These are phyloP conservation scores for Baeospora myosura DNA, from an alignment of 1,284 basidiomycete genomes.

Conservation along the genomic window DNA sequence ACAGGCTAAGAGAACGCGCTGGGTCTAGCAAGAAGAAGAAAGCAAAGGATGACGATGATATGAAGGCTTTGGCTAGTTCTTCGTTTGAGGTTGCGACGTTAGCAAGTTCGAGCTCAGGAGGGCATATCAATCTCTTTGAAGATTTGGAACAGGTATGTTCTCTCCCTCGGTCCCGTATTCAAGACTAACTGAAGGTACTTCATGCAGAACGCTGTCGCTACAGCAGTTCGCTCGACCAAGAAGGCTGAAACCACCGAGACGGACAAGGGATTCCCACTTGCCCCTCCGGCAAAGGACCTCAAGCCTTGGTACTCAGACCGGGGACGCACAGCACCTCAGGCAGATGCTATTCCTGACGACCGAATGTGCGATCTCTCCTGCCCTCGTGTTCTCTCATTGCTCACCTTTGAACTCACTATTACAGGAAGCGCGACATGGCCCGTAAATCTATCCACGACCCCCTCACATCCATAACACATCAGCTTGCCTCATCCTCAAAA, in stretches of 20 bases:
- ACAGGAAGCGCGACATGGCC: constrained; percentile 53
- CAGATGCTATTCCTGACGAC: constrained; percentile 25
- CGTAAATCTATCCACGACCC: constrained; percentile 64
- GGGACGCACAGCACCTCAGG: constrained; percentile 15
- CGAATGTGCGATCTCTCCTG: constrained; percentile 20
- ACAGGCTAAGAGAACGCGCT: constrained; percentile 54
- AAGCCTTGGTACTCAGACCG: constrained; percentile 67
- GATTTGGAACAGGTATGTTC: constrained; percentile 56
- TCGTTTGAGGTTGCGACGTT: not conserved
- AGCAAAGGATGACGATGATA: constrained; percentile 31
- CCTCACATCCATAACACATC: constrained; percentile 63
- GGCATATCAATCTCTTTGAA: constrained; percentile 76
- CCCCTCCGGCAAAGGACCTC: constrained; percentile 65
- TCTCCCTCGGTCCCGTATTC: constrained; percentile 1
- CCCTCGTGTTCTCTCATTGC: constrained; percentile 7
- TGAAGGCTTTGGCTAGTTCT: constrained; percentile 19
- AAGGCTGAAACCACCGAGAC: constrained; percentile 45
- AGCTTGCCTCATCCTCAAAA: constrained; percentile 39
- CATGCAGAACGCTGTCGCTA: constrained; percentile 35
- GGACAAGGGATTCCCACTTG: constrained; percentile 66
- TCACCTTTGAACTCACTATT: constrained; percentile 3
- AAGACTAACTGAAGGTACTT: not conserved
- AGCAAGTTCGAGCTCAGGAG: constrained; percentile 19
- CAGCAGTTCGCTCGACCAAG: constrained; percentile 35
- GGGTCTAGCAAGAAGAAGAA: constrained; percentile 31